Evolutionary conservation across 2,329 filamentous ascomycete species (phyloP), one percentile per base, ranked within the genome.

Genomic region (Venturia aucupariae): DNA sequence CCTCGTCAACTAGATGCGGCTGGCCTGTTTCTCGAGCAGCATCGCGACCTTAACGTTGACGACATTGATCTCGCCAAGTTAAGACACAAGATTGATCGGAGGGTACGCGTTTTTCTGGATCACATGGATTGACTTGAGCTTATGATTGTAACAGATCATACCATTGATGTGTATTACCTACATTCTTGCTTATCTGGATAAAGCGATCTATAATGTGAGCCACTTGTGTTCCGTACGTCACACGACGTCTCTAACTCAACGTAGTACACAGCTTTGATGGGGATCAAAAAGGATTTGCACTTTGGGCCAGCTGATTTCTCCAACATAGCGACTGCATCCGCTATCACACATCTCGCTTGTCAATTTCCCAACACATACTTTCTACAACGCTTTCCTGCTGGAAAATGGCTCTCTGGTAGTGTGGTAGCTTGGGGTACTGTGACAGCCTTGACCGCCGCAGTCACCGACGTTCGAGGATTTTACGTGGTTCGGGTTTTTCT

Each of bases 401-500:
- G 17, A 30, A 63, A 63, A 39, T 63, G 61, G 61, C 61, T 63
- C 15, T 51, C 27, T 38, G 32, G 17, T n/a, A 30, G 61, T 22
- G 75, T 79, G 0, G 69, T 72, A 3, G 69, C 79, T 15, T 82
- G 79, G 81, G 80, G 79, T 11, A 68, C 79, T 5, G 76, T 81
- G 59, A 76, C 82, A 2, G 74, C 78, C 1, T 72, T 77, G 5
- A 82, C 80, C 15, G 75, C 76, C 19, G 80, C 78, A 2, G 79
- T 78, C 61, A 77, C 79, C 67, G 81, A 79, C 67, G 84, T 80
- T 68, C 76, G 75, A 3, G 78, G 79, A 0, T 72, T 84, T 13
- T 76, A 81, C 6, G 75, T 77, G 10, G 77, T 80, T 1, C 76
- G 82, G 7, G 76, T 83, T 15, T 69, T 85, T 0, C 74, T 84